Percentiles rank a stretch among this genome's conserved stretches.
phyloP scores from a whole-genome alignment of 139 green algal genomes.

The Asterochloris sp. region DNA sequence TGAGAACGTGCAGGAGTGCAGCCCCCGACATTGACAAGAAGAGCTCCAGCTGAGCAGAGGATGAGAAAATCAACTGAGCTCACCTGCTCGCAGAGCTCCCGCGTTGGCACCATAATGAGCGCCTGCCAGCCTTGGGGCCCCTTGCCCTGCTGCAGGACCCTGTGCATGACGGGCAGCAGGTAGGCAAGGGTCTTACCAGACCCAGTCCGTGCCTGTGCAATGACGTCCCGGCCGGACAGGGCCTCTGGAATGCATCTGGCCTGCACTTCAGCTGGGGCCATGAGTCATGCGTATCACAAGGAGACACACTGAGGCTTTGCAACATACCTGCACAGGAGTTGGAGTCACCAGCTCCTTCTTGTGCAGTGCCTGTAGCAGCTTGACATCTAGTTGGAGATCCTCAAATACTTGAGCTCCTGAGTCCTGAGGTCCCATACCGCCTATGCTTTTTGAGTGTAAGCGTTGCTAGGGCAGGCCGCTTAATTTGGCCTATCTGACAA shows the following conservation, averaged over 20 bases:
- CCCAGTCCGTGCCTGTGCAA: conserved; percentile 76
- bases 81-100: conserved; percentile 92
- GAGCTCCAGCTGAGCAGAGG: not conserved
- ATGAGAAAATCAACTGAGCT: not conserved
- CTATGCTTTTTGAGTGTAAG: too few relatives aligned
- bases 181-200: conserved; percentile 91
- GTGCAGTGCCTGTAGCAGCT: conserved; percentile 62
- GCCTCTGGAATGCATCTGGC: conserved; percentile 59
- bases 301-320: too few relatives aligned
- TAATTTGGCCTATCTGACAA: too few relatives aligned
- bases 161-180: conserved; percentile 76
- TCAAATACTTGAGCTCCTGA: conserved; percentile 33
- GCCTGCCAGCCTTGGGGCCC: conserved; percentile 58
- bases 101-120: conserved; percentile 87
- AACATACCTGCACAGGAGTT: conserved; percentile 61
- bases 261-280: conserved; percentile 1
- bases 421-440: too few relatives aligned
- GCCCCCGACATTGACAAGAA: too few relatives aligned
- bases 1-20: too few relatives aligned
- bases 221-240: conserved; percentile 78
- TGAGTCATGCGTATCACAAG: not conserved
- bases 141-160: conserved; percentile 40
- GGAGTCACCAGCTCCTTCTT: conserved; percentile 63
- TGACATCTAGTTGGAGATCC: conserved; percentile 67
- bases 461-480: too few relatives aligned